Conservation (phyloP, 2,329 filamentous ascomycete genomes). For the Aspergillus clavatus region DNA sequence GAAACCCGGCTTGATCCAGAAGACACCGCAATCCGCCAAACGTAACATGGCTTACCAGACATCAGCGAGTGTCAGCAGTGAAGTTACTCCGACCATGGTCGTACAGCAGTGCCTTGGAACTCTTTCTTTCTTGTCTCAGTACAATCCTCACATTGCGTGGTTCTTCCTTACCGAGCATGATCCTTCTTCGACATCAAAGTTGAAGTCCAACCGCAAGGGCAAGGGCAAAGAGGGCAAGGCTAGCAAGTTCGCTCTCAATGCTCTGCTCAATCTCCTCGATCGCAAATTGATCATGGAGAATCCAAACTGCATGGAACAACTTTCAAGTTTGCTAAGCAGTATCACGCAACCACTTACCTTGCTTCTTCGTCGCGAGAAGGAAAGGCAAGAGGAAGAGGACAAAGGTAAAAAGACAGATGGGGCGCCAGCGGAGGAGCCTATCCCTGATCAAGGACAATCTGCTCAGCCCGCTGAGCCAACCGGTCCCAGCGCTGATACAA, state of each 20-base stretch:
- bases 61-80: conserved; percentile 60
- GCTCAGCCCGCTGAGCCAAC: conserved; percentile 25
- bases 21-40: conserved; percentile 77
- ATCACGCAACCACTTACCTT: conserved; percentile 82
- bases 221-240: conserved; percentile 82
- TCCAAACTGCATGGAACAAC: conserved; percentile 90
- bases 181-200: conserved; percentile 69
- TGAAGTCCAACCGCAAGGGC: conserved; percentile 72
- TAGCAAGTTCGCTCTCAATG: conserved; percentile 86
- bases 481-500: conserved; percentile 32
- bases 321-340: conserved; percentile 79
- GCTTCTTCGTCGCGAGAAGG: conserved; percentile 76
- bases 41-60: conserved; percentile 63
- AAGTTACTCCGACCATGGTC: conserved; percentile 89
- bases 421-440: conserved; percentile 13
- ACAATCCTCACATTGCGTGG: conserved; percentile 80
- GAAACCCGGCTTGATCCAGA: conserved; percentile 70
- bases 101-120: conserved; percentile 91
- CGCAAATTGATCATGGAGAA: conserved; percentile 96
- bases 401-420: conserved; percentile 37
- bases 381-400: conserved; percentile 52
- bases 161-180: conserved; percentile 97
- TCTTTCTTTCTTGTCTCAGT: conserved; percentile 74
- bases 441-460: conserved; percentile 22
- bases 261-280: conserved; percentile 79